Base-by-base conservation (phyloP, 2,329 filamentous ascomycete species). In the Cryphonectria japonica region DNA sequence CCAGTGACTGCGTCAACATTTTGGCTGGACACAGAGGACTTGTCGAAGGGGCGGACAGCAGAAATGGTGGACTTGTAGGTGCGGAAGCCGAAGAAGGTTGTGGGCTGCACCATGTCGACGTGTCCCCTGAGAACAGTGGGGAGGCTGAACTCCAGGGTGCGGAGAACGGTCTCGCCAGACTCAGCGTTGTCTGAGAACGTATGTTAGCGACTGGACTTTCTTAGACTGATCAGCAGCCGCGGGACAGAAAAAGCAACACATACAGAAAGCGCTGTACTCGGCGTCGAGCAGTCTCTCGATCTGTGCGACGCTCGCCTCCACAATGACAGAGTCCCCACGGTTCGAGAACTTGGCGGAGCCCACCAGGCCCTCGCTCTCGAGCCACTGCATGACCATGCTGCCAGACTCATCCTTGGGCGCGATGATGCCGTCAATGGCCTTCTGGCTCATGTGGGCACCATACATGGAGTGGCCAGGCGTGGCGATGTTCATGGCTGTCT, bases 251-350 rank as follows among this genome's bases (percentile, higher is more conserved):
- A 82, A 78, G 69, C 84, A 82, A 22, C 80, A n/a, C 80, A 79
- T 34, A 77, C 76, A n/a, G 68, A 79, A 76, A 69, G 76, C 76
- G 59, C 78, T 70, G 68, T 73, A 77, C 37, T 74, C 72, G 46
- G 74, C 72, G 52, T 76, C 64, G 43, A 75, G 71, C 22, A 89
- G 79, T 66, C 77, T 77, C 74, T 85, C 82, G 0, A 83, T 83
- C 14, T 80, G 62, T 19, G 71, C 66, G 29, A 72, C 60, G 50
- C 71, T 72, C 3, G 84, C 80, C 1, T 77, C 76, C 67, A 85
- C 82, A 67, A 82, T 81, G 32, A 88, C 76, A 75, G 82, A 83
- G 46, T 80, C 77, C 0, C 78, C 78, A 8, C 79, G 75, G 43
- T 80, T 78, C 2, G 77, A 77, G 29, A 85, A 70, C n/a, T 59